Conservation (phyloP, 2,329 filamentous ascomycete genomes). For the Neopestalotiopsis sp. region DNA sequence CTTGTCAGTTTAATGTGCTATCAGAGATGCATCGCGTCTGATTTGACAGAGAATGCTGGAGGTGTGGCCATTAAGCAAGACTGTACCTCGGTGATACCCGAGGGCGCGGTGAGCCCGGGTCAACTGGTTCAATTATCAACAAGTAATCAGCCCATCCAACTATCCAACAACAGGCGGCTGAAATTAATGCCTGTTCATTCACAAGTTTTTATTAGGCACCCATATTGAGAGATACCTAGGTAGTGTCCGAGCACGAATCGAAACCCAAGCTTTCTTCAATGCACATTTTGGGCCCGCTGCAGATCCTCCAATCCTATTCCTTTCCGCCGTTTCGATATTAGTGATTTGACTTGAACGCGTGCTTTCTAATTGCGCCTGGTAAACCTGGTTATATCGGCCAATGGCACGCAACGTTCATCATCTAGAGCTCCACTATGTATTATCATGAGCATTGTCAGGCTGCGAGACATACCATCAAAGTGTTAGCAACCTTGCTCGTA, state of each 20-base stretch:
- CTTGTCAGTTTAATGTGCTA: not conserved
- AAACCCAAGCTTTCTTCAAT: not conserved
- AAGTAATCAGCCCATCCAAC: not conserved
- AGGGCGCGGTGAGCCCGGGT: not conserved
- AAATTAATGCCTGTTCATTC: not conserved
- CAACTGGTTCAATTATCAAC: not conserved
- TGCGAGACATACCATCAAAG: not conserved
- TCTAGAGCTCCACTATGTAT: not conserved
- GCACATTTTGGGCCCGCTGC: not conserved
- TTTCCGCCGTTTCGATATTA: not conserved
- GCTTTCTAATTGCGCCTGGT: not conserved
- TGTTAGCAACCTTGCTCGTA: no score
- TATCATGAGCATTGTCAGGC: not conserved
- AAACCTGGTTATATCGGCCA: not conserved
- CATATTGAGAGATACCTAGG: not conserved
- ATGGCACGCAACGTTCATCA: not conserved
- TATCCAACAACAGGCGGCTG: not conserved
- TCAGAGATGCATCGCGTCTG: not conserved
- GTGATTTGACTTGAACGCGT: not conserved
- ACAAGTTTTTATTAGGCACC: not conserved
- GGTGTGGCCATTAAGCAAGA: not conserved
- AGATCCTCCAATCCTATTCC: not conserved
- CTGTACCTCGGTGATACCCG: not conserved
- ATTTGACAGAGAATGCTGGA: not conserved
- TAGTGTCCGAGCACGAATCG: not conserved